A percentile compares a stretch with the other conserved stretches of the same genome.
Evolutionary conservation across 1,284 basidiomycete species (phyloP).

Genomic region (Crucibulum parvulum): DNA sequence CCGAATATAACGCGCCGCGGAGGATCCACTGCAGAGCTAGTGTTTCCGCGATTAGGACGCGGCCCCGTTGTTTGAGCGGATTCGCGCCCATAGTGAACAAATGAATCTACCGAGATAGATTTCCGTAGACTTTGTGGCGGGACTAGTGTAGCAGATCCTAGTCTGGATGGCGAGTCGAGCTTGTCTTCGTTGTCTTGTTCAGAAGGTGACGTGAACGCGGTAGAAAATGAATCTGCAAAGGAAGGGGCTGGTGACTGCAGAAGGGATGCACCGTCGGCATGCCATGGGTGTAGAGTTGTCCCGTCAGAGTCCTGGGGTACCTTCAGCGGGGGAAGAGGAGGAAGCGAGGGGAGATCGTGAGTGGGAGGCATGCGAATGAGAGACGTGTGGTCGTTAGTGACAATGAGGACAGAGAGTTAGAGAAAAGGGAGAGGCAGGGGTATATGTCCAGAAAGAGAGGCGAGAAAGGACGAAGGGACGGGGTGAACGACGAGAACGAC

Average conservation of each 20-base stretch:
- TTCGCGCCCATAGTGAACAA: slow-evolving; percentile 54
- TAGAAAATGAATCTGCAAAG: slow-evolving; percentile 39
- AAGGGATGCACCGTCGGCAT: slow-evolving; percentile 13
- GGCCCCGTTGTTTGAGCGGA: slow-evolving; percentile 3
- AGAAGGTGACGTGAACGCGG: slow-evolving; percentile 29
- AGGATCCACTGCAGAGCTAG: slow-evolving; percentile 35
- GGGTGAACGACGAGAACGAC: not conserved
- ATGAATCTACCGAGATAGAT: slow-evolving; percentile 79
- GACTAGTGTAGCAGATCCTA: slow-evolving; percentile 19
- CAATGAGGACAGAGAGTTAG: slow-evolving; percentile 7
- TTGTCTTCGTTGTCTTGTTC: not conserved
- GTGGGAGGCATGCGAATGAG: slow-evolving; percentile 17
- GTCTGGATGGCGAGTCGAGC: slow-evolving; percentile 11
- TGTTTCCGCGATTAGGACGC: slow-evolving; percentile 13
- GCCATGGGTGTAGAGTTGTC: no score
- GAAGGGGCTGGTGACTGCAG: slow-evolving; percentile 28
- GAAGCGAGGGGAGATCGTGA: slow-evolving; percentile 24
- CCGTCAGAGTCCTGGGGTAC: slow-evolving; percentile 9
- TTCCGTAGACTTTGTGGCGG: slow-evolving; percentile 60
- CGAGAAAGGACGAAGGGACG: slow-evolving; percentile 7
- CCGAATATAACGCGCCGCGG: slow-evolving; percentile 30
- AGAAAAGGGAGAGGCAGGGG: slow-evolving; percentile 10
- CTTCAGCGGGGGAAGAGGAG: slow-evolving; percentile 27
- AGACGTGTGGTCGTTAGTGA: no score
- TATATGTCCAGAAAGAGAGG: slow-evolving; percentile 6